A percentile compares a stretch with the other conserved stretches of the same genome.
These are phyloP conservation scores for Umbelopsis ramanniana DNA, from an alignment of 192 early-diverging fungal species.

Conservation along the genomic window DNA sequence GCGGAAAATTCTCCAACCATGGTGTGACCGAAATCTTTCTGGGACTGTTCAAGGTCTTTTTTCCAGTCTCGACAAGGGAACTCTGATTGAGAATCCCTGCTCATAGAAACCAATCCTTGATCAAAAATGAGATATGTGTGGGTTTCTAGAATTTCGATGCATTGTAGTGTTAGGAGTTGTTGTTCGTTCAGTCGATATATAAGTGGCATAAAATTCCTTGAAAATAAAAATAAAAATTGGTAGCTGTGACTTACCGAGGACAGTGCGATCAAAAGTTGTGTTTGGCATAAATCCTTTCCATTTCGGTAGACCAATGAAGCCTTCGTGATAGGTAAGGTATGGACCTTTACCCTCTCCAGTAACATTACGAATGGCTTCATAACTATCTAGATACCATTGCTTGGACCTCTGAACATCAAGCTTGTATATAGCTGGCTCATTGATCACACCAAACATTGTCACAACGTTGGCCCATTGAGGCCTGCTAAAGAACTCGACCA, in stretches of 20 bases:
- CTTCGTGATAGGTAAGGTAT: conserved; percentile 49
- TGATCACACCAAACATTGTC: conserved; percentile 54
- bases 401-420: conserved; percentile 29
- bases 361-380: conserved; percentile 39
- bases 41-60: conserved; percentile 36
- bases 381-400: conserved; percentile 47
- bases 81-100: conserved; percentile 28
- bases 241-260: conserved; percentile 43
- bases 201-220: conserved; percentile 1
- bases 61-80: conserved; percentile 35
- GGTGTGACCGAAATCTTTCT: conserved; percentile 53
- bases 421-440: conserved; percentile 49
- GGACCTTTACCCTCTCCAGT: conserved; percentile 37
- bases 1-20: conserved; percentile 77
- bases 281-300: conserved; percentile 46
- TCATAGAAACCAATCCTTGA: conserved; percentile 36
- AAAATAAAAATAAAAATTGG: not conserved
- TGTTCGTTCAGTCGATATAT: not conserved
- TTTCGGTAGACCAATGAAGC: conserved; percentile 38
- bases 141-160: conserved; percentile 36
- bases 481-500: conserved; percentile 57
- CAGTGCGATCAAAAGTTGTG: conserved; percentile 39
- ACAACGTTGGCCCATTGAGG: conserved; percentile 51
- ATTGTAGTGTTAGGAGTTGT: too few species aligned
- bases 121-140: conserved; percentile 57